A percentile compares a stretch with the other conserved stretches of the same genome.
Conservation (phyloP, 345 rosid species). For the Eutrema yunnanense region DNA sequence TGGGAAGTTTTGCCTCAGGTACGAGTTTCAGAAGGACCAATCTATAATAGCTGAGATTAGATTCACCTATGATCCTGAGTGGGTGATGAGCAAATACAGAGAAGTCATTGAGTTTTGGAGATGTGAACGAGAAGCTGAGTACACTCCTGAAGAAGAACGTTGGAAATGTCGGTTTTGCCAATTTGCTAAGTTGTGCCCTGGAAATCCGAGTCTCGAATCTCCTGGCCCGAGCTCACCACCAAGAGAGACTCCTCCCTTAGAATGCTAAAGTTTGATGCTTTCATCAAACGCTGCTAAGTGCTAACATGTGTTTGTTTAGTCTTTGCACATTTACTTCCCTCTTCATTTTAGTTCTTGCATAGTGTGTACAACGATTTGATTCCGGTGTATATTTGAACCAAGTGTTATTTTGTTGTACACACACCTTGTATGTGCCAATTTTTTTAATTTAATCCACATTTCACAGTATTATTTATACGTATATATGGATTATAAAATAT, state of each 20-base stretch:
- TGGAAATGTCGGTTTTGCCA: constrained; percentile 78
- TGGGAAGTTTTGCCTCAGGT: constrained; percentile 37
- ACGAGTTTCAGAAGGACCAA: constrained; percentile 62
- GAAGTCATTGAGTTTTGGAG: constrained; percentile 52
- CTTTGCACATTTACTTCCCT: neutral
- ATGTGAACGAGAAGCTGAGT: constrained; percentile 57
- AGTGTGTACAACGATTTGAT: neutral
- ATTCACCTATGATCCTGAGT: constrained; percentile 49
- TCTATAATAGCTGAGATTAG: constrained; percentile 62
- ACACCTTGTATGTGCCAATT: neutral
- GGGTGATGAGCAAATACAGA: constrained; percentile 42
- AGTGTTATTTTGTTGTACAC: neutral
- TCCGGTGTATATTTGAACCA: neutral
- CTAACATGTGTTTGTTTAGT: neutral
- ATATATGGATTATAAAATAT: neutral
- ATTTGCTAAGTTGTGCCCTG: constrained; percentile 45
- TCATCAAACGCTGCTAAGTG: neutral
- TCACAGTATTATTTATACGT: neutral
- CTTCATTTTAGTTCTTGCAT: neutral
- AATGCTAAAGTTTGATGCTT: constrained; percentile 10
- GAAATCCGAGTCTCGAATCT: constrained; percentile 16
- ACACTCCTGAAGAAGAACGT: constrained; percentile 60
- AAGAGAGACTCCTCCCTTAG: constrained; percentile 16
- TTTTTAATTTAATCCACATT: neutral
- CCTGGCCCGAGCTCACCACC: constrained; percentile 10